Percentiles rank a stretch among this genome's conserved stretches.
Conservation (phyloP, 2,329 filamentous ascomycete species). For the Sclerotinia minor region DNA sequence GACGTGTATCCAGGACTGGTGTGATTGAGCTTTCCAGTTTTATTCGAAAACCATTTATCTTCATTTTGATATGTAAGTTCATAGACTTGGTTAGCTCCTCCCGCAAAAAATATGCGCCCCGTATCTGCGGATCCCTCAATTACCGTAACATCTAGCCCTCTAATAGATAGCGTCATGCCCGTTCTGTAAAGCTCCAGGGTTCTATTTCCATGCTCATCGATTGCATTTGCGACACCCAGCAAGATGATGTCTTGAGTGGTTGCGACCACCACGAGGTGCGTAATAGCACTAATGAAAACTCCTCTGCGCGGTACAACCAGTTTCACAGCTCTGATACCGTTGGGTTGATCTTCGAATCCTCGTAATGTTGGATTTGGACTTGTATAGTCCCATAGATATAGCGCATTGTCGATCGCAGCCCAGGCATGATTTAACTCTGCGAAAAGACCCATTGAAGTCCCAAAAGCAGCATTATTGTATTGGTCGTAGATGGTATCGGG, state of each 20-base stretch:
- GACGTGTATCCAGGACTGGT: conserved; percentile 71
- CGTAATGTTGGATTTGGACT: conserved; percentile 87
- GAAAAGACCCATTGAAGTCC: conserved; percentile 93
- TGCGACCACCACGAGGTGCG: conserved; percentile 83
- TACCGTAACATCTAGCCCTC: conserved; percentile 72
- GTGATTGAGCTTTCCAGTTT: conserved; percentile 86
- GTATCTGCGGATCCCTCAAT: conserved; percentile 76
- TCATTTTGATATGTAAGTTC: conserved; percentile 97
- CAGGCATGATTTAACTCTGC: conserved; percentile 93
- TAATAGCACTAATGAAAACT: conserved; percentile 85
- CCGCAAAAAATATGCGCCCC: conserved; percentile 92
- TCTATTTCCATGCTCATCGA: conserved; percentile 67
- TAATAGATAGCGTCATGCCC: conserved; percentile 75
- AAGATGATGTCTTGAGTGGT: conserved; percentile 83
- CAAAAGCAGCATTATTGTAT: conserved; percentile 82
- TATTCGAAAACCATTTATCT: conserved; percentile 92
- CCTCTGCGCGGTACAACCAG: conserved; percentile 80
- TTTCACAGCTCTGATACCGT: conserved; percentile 88
- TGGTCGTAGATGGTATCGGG: conserved; percentile 91
- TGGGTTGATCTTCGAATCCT: conserved; percentile 84
- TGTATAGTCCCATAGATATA: conserved; percentile 98
- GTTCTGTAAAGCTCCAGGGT: conserved; percentile 83
- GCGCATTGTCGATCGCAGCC: conserved; percentile 91
- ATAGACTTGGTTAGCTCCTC: conserved; percentile 82
- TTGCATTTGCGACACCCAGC: conserved; percentile 74